A percentile compares a stretch with the other conserved stretches of the same genome.
Conservation (phyloP, 1,284 basidiomycete genomes). For the Violaceomyces palustris region DNA sequence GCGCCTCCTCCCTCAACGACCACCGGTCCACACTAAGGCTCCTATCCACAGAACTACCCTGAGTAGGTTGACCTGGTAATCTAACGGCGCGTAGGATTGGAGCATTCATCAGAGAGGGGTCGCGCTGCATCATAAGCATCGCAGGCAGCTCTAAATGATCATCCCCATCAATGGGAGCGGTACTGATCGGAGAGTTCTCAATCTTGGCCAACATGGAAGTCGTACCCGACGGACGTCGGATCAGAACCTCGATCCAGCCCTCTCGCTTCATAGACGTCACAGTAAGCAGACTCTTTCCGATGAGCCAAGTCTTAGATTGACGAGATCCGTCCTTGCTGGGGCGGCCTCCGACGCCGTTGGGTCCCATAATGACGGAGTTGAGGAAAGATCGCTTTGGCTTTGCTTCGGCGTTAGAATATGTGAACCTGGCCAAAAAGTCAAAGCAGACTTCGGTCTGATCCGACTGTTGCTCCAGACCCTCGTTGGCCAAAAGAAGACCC, state of each 20-base stretch:
- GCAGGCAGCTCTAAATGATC: slow-evolving; percentile 68
- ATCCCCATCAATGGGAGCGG: slow-evolving; percentile 43
- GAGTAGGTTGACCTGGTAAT: slow-evolving; percentile 1
- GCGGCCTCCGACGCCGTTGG: slow-evolving; percentile 33
- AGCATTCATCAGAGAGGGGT: slow-evolving; percentile 42
- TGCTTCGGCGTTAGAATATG: slow-evolving; percentile 89
- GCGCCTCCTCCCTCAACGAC: slow-evolving; percentile 7
- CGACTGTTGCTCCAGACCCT: slow-evolving; percentile 69
- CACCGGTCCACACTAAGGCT: neutral
- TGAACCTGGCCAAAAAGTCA: slow-evolving; percentile 93
- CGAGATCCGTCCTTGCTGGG: slow-evolving; percentile 38
- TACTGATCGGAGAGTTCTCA: slow-evolving; percentile 65
- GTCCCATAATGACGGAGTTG: slow-evolving; percentile 60
- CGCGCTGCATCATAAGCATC: slow-evolving; percentile 67
- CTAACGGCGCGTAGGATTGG: slow-evolving; percentile 18
- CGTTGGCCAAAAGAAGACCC: slow-evolving; percentile 81
- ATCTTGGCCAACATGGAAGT: slow-evolving; percentile 77
- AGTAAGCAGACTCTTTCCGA: slow-evolving; percentile 81
- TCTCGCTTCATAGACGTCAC: slow-evolving; percentile 68
- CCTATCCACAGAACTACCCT: neutral
- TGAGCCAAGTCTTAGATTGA: slow-evolving; percentile 70
- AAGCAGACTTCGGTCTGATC: slow-evolving; percentile 94
- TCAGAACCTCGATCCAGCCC: slow-evolving; percentile 85
- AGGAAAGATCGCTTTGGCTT: slow-evolving; percentile 77
- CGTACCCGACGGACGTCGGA: slow-evolving; percentile 82